Conservation (phyloP, 805 yeast species). For the Nakazawaea molendinolei region DNA sequence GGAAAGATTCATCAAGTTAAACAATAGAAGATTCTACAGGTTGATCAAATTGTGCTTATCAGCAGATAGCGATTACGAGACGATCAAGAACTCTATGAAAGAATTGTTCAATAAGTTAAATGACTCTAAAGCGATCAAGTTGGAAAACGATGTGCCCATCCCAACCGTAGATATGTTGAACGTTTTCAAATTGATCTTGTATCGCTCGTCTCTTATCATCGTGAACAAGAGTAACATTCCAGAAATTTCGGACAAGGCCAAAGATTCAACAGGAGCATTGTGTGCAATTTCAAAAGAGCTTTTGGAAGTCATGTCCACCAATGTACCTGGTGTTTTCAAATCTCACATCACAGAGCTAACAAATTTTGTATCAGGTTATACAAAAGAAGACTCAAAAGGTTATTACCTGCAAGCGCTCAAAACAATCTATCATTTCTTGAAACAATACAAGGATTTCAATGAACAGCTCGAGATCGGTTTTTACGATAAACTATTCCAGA, state of each 20-base stretch:
- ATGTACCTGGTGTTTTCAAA: conserved; percentile 59
- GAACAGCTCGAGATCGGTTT: conserved; percentile 40
- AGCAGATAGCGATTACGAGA: conserved; percentile 51
- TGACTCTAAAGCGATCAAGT: conserved; percentile 42
- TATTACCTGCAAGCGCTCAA: conserved; percentile 35
- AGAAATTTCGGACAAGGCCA: conserved; percentile 41
- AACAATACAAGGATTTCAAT: conserved; percentile 37
- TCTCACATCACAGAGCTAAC: conserved; percentile 49
- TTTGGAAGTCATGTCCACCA: conserved; percentile 50
- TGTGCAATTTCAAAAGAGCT: conserved; percentile 40
- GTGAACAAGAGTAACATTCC: conserved; percentile 62
- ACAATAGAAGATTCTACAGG: conserved; percentile 53
- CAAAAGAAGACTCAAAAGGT: conserved; percentile 2
- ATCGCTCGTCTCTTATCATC: conserved; percentile 52
- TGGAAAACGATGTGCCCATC: conserved; percentile 15
- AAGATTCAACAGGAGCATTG: conserved; percentile 26
- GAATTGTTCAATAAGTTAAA: conserved; percentile 53
- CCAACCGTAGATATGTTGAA: conserved; percentile 33
- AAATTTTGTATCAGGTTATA: conserved; percentile 25
- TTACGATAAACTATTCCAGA: conserved; percentile 33
- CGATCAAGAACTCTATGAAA: conserved; percentile 53
- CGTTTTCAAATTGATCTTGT: conserved; percentile 50
- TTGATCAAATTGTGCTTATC: conserved; percentile 48
- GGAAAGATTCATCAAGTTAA: conserved; percentile 43
- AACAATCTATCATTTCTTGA: conserved; percentile 53